Evolutionary conservation across 2,329 filamentous ascomycete genomes (phyloP).

Genomic region (Scleromitrula shiraiana): DNA sequence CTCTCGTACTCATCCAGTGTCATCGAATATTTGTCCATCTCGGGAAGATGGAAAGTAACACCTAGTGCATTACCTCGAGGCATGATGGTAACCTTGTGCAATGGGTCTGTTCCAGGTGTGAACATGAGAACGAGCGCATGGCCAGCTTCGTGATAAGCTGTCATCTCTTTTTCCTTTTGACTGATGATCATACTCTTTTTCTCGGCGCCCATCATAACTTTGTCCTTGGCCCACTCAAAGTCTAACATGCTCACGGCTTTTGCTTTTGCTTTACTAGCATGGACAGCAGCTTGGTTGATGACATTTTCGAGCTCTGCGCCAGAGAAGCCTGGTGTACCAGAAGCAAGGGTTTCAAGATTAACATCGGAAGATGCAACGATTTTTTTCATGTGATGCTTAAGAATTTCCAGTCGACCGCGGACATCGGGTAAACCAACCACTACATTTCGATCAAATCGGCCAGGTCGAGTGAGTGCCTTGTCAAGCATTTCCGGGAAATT

Average conservation of each 20-base stretch:
- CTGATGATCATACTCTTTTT: slow-evolving; percentile 82
- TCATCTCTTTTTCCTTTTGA: slow-evolving; percentile 88
- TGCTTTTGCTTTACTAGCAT: slow-evolving; percentile 81
- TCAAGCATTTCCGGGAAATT: slow-evolving; percentile 94
- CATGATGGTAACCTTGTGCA: slow-evolving; percentile 97
- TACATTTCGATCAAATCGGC: slow-evolving; percentile 92
- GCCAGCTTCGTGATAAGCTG: slow-evolving; percentile 93
- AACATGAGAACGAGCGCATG: slow-evolving; percentile 88
- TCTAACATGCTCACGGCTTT: slow-evolving; percentile 67
- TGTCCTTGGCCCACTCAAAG: slow-evolving; percentile 97
- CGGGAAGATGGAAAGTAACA: slow-evolving; percentile 78
- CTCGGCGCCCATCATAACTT: slow-evolving; percentile 95
- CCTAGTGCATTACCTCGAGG: slow-evolving; percentile 81
- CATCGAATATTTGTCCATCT: slow-evolving; percentile 86
- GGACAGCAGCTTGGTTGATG: slow-evolving; percentile 91
- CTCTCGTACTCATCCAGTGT: slow-evolving; percentile 79
- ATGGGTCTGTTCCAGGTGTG: slow-evolving; percentile 60
- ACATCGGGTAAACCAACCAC: slow-evolving; percentile 86
- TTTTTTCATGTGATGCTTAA: slow-evolving; percentile 90
- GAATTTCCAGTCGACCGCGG: slow-evolving; percentile 81
- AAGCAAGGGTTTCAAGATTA: slow-evolving; percentile 75
- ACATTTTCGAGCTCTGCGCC: slow-evolving; percentile 95
- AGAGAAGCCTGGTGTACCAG: slow-evolving; percentile 84
- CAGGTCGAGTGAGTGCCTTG: slow-evolving; percentile 87
- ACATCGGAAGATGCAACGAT: slow-evolving; percentile 75